Base-by-base conservation (phyloP, 2,329 filamentous ascomycete genomes). In the Alternaria rosae region DNA sequence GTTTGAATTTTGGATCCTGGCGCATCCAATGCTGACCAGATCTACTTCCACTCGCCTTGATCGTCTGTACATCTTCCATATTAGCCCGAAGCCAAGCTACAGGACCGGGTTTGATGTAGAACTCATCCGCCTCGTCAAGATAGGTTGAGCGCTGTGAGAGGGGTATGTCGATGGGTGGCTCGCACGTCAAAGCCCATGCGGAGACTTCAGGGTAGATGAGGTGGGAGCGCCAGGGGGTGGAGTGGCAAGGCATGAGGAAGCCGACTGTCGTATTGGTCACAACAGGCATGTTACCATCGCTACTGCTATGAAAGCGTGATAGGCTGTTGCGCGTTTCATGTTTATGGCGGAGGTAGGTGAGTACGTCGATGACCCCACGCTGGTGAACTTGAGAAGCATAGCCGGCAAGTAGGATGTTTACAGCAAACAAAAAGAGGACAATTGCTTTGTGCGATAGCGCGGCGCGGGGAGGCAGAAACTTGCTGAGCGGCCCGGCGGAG, bases 211-310 rank as follows among this genome's bases (percentile, higher is more conserved):
- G 87, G 74, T 95, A 87, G 63, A 96, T 84, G 41, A 98, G 86
- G 74, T 96, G 92, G 15, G 91, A 93, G 72, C 94, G 91, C 94
- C 95, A 98, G 3, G 95, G 94, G 0, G 94, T 98, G 68, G 91
- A 92, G 83, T 99, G 95, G 81, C 95, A 99, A 10, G 95, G 95
- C 86, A 94, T 97, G 23, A 99, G 85, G 81, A 98, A 97, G 20
- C 91, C 90, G 32, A 90, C 83, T 4, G 86, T 86, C 26, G 86
- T 85, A 26, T 70, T 67, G 28, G 54, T 35, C 48, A 64, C 23
- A 45, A 30, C 35, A 51, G 50, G 38, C 42, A 12, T 12, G 13
- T 51, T 45, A 28, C 43, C 50, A 10, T 54, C 47, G 42, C 53
- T 59, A 42, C 25, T 38, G 61, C 25, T 89, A 80, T 83, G 84